These are phyloP conservation scores for Lagerstroemia speciosa DNA, from an alignment of 345 rosid species.

Conservation along the genomic window DNA sequence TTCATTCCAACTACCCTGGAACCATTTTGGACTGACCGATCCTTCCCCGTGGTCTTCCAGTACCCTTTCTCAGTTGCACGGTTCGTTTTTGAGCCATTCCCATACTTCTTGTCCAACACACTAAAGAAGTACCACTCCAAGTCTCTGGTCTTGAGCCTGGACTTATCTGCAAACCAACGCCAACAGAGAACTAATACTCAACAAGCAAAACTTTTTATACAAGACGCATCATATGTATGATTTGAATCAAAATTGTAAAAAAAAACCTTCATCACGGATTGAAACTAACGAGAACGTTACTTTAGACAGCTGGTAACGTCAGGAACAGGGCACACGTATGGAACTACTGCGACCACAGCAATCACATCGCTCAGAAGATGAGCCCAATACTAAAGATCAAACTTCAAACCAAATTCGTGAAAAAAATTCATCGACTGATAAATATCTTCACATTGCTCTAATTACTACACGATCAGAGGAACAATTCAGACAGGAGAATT, in stretches of 20 bases:
- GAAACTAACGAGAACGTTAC: neutral
- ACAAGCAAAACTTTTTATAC: neutral
- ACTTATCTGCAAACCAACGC: slow-evolving; percentile 33
- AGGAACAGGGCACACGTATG: neutral
- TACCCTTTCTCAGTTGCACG: slow-evolving; percentile 83
- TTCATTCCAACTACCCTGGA: slow-evolving; percentile 64
- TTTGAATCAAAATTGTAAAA: neutral
- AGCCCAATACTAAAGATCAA: neutral
- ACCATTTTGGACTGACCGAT: slow-evolving; percentile 39
- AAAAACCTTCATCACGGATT: neutral
- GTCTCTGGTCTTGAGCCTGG: slow-evolving; percentile 73
- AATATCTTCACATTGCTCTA: neutral
- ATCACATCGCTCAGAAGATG: neutral
- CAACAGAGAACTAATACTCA: neutral
- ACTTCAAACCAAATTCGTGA: neutral
- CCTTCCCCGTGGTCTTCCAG: slow-evolving; percentile 93
- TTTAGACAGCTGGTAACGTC: neutral
- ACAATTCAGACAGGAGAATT: neutral
- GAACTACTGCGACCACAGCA: neutral
- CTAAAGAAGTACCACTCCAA: slow-evolving; percentile 90
- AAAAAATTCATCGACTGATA: neutral
- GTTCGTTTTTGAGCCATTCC: slow-evolving; percentile 69
- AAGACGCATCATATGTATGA: neutral
- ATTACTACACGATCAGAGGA: neutral
- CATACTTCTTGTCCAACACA: slow-evolving; percentile 61